phyloP scores from a whole-genome alignment of 306 rosid species.

The Glycine latifolia region DNA sequence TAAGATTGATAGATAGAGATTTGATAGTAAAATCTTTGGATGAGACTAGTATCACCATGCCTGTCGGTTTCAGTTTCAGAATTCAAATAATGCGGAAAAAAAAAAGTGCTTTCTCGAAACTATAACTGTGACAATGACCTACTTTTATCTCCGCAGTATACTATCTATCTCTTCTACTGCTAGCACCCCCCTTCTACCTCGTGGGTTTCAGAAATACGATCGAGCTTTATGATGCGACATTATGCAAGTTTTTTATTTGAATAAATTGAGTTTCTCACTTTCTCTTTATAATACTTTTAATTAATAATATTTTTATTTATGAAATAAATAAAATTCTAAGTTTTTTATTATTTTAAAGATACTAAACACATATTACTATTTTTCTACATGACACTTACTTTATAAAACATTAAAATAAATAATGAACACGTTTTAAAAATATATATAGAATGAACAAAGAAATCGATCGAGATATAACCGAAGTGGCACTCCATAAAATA shows the following conservation, averaged over 20 bases:
- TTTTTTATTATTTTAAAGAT: background rate
- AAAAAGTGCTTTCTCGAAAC: conserved; percentile 26
- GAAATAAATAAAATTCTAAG: too few species aligned
- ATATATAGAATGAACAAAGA: too few species aligned
- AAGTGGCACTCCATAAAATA: too few species aligned
- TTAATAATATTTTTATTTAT: too few species aligned
- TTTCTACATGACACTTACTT: background rate
- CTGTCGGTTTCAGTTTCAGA: conserved; percentile 42
- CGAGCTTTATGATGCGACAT: background rate
- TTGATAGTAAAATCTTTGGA: conserved; percentile 52
- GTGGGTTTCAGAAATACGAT: conserved; percentile 16
- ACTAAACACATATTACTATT: background rate
- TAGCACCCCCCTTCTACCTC: background rate
- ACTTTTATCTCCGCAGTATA: too few species aligned
- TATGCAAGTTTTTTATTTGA: too few species aligned
- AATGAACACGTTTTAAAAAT: too few species aligned
- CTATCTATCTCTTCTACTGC: background rate
- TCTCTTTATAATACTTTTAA: too few species aligned
- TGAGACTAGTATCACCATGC: conserved; percentile 45
- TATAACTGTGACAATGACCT: background rate
- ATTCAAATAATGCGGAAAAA: background rate
- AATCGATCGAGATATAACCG: too few species aligned
- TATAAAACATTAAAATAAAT: background rate
- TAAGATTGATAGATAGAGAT: conserved; percentile 25
- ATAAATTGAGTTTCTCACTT: too few species aligned